A percentile compares a stretch with the other conserved stretches of the same genome.
Evolutionary conservation across 208 protist species (phyloP).

Genomic region (Leishmania amazonensis): DNA sequence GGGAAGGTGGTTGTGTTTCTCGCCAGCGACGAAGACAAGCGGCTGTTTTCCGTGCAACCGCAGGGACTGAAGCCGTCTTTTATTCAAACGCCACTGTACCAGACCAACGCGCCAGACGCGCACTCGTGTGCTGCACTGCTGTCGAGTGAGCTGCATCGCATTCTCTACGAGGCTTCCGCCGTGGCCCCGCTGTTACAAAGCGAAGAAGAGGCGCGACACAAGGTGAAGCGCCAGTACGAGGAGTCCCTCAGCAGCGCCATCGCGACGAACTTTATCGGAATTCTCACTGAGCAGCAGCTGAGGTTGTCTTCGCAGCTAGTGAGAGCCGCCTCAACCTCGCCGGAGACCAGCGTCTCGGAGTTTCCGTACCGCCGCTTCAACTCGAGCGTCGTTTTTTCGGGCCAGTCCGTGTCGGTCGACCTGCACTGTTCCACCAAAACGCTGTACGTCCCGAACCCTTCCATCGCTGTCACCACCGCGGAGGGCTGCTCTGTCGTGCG

Average conservation of each 20-base stretch:
- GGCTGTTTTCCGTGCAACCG: slow-evolving; percentile 63
- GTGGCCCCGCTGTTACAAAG: slow-evolving; percentile 65
- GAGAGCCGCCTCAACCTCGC: background rate
- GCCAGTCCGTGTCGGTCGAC: slow-evolving; percentile 56
- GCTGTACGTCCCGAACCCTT: slow-evolving; percentile 75
- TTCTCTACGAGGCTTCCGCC: slow-evolving; percentile 59
- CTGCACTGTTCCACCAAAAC: slow-evolving; percentile 61
- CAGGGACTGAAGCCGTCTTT: slow-evolving; percentile 79
- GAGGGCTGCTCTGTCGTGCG: slow-evolving; percentile 58
- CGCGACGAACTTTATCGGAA: slow-evolving; percentile 49
- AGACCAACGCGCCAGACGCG: slow-evolving; percentile 42
- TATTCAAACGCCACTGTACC: slow-evolving; percentile 77
- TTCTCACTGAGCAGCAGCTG: slow-evolving; percentile 31
- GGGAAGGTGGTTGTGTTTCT: slow-evolving; percentile 75
- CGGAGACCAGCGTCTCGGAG: background rate
- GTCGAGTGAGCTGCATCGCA: slow-evolving; percentile 55
- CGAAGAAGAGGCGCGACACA: slow-evolving; percentile 53
- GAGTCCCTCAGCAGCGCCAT: slow-evolving; percentile 37
- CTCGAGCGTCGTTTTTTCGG: slow-evolving; percentile 31
- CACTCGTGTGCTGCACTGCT: slow-evolving; percentile 59
- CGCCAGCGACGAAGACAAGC: slow-evolving; percentile 73
- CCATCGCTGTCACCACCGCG: slow-evolving; percentile 64
- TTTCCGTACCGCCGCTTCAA: slow-evolving; percentile 20
- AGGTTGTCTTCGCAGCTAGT: background rate
- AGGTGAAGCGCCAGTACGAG: slow-evolving; percentile 54